Percentiles rank a stretch among this genome's conserved stretches.
These are phyloP conservation scores for Ogataea pini DNA, from an alignment of 805 yeast genomes.

Conservation along the genomic window DNA sequence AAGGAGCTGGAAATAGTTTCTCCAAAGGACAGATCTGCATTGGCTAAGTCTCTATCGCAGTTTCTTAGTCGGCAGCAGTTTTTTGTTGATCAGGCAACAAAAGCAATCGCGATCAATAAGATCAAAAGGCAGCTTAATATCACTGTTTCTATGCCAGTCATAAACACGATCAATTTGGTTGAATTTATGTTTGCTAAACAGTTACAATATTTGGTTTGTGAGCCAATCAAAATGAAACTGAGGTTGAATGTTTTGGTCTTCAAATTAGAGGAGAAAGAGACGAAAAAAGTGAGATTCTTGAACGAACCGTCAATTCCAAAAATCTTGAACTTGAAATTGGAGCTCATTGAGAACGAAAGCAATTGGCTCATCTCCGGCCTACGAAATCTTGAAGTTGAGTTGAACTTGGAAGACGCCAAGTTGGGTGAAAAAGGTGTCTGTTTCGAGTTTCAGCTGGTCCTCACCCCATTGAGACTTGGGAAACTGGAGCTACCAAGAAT, in stretches of 20 bases:
- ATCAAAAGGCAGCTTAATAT: slow-evolving; percentile 37
- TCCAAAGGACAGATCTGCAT: slow-evolving; percentile 12
- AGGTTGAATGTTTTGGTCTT: slow-evolving; percentile 34
- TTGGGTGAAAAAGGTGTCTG: slow-evolving; percentile 9
- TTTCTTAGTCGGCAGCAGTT: slow-evolving; percentile 17
- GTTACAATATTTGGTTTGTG: slow-evolving; percentile 59
- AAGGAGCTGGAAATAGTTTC: slow-evolving; percentile 15
- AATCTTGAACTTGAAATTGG: slow-evolving; percentile 26
- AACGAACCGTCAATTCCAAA: slow-evolving; percentile 22
- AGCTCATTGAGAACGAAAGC: slow-evolving; percentile 43
- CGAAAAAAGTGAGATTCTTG: slow-evolving; percentile 34
- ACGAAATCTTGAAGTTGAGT: slow-evolving; percentile 47
- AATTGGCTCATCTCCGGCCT: slow-evolving; percentile 82
- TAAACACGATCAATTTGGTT: slow-evolving; percentile 60
- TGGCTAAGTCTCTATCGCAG: slow-evolving; percentile 13
- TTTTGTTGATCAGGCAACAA: slow-evolving; percentile 5
- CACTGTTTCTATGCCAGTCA: slow-evolving; percentile 61
- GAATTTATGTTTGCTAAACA: slow-evolving; percentile 44
- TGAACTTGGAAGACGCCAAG: slow-evolving; percentile 18
- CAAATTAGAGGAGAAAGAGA: slow-evolving; percentile 22
- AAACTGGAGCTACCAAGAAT: slow-evolving; percentile 67
- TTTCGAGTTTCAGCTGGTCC: slow-evolving; percentile 40
- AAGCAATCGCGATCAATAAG: slow-evolving; percentile 2
- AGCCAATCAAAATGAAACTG: slow-evolving; percentile 52
- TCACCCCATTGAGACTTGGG: slow-evolving; percentile 80